Evolutionary conservation across 2,329 filamentous ascomycete species (phyloP), one percentile per base, ranked within the genome.

Genomic region (Botrytis byssoidea): DNA sequence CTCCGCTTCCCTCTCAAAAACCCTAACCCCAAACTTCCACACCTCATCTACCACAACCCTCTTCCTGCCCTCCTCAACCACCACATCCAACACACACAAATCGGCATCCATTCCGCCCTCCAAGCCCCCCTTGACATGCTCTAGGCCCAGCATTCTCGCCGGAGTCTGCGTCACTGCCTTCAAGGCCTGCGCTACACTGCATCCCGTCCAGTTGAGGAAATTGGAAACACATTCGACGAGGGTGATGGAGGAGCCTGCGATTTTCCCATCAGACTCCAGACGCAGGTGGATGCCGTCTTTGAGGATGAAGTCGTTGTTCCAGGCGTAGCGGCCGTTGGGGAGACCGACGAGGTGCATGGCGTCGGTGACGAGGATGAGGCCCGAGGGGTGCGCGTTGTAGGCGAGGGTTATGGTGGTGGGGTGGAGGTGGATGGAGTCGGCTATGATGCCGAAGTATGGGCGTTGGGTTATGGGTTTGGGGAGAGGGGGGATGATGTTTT

Each of bases 371-470:
- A 98, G 88, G 74, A 97, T 92, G 79, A 96, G 91, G 0, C 95
- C 95, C 7, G 91, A 88, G 0, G 93, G 94, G 80, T 97, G 93
- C 0, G 94, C 91, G 77, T 93, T 93, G 85, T 91, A 97, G 2
- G 95, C 94, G 74, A 97, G 95, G 82, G 94, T 95, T 83, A 97
- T 90, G 0, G 92, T 93, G 1, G 93, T 95, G 0, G 94, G 93
- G 78, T 97, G 94, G 46, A 97, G 85, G 81, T 98, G 95, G 75
- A 97, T 94, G 32, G 95, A 95, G 80, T 98, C 95, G 5, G 93
- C 90, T 75, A 98, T 97, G 79, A 97, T 89, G 74, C 95, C 95
- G 81, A 95, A 98, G 82, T 88, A 97, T 0, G 94, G 94, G 70
- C 91, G 86, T 4, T 73, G 46, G 55, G 42, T 35, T 4, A 60